Conservation (phyloP, 31 red algal genomes). For the Porphyra umbilicalis region DNA sequence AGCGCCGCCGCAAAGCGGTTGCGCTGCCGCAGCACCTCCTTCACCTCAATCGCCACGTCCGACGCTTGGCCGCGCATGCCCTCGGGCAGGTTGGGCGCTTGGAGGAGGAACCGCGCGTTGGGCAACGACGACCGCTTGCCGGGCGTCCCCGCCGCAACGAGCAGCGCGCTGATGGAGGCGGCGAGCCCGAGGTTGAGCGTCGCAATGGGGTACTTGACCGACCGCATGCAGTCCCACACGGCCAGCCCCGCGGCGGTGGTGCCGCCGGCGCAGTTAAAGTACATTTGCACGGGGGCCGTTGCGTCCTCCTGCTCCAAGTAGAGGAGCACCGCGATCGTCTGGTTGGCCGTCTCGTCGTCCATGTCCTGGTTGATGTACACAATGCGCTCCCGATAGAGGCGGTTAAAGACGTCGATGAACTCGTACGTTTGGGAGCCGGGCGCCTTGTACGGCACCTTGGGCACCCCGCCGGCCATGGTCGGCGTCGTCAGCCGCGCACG, state of each 20-base stretch:
- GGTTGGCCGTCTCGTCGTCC: slow-evolving; percentile 91
- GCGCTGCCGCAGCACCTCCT: slow-evolving; percentile 68
- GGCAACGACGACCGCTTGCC: slow-evolving; percentile 83
- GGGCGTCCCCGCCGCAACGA: slow-evolving; percentile 76
- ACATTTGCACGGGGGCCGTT: slow-evolving; percentile 62
- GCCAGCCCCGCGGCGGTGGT: slow-evolving; percentile 66
- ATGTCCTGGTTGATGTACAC: slow-evolving; percentile 89
- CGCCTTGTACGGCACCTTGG: slow-evolving; percentile 91
- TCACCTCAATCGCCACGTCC: slow-evolving; percentile 75
- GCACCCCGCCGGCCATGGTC: slow-evolving; percentile 55
- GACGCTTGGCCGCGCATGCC: slow-evolving; percentile 59
- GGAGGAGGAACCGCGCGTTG: slow-evolving; percentile 83
- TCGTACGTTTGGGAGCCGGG: slow-evolving; percentile 83
- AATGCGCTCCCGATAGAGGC: slow-evolving; percentile 83
- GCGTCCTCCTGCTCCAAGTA: slow-evolving; percentile 83
- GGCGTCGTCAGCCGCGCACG: neutral
- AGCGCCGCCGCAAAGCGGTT: slow-evolving; percentile 55
- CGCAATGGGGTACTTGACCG: slow-evolving; percentile 68
- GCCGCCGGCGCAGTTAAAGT: slow-evolving; percentile 86
- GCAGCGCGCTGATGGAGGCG: slow-evolving; percentile 85
- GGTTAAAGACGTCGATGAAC: slow-evolving; percentile 94
- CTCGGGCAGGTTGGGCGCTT: slow-evolving; percentile 64
- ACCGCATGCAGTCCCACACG: slow-evolving; percentile 85
- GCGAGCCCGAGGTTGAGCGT: slow-evolving; percentile 90
- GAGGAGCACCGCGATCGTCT: slow-evolving; percentile 81